Base-by-base conservation (phyloP, 352 stramenopile genomes). In the Globisporangium echinulatum region DNA sequence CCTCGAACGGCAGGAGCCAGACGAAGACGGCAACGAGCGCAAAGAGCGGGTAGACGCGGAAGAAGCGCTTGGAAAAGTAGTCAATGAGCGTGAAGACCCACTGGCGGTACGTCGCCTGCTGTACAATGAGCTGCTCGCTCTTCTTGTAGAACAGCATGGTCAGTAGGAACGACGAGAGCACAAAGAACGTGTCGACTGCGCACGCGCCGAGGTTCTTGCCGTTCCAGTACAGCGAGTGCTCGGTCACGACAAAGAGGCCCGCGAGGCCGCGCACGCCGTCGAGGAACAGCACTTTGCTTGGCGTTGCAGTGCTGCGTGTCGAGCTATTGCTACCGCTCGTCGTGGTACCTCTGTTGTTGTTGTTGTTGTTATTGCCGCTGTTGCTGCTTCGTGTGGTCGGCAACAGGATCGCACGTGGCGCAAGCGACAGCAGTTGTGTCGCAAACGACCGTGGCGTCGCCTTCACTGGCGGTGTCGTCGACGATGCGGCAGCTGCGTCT, bases 41-140 rank as follows among this genome's bases (percentile, higher is more conserved):
- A 43, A 85, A 85, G 10, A 85, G 58, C 54, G 75, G 75, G 51
- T 85, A 85, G 4, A 85, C 75, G 40, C 73, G 72, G 14, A 85
- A 74, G 51, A 85, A 77, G 0, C 73, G 75, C 49, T 81, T 81
- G 33, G 56, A 66, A 51, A 77, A 72, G 56, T 85, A 82, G 64
- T 83, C 73, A 11, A 42, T 14, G 33, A 77, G 42, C 13, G 49
- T 39, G 49, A 47, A 66, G 4, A 7, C 40, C 60, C 60, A 66
- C 11, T 65, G 68, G 3, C 54, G 49, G 0, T 38, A 15, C n/a
- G 52, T 59, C 7, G 58, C 58, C 11, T 47, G 37, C 44, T 72
- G 54, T 9, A 13, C n/a, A 5, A 69, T 4, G 4, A 71, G 49
- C 40, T 59, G 55, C 43, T n/a, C 40, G 53, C 57, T 50, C 57